phyloP scores from a whole-genome alignment of 352 stramenopile genomes.

The Phytophthora crassamura region DNA sequence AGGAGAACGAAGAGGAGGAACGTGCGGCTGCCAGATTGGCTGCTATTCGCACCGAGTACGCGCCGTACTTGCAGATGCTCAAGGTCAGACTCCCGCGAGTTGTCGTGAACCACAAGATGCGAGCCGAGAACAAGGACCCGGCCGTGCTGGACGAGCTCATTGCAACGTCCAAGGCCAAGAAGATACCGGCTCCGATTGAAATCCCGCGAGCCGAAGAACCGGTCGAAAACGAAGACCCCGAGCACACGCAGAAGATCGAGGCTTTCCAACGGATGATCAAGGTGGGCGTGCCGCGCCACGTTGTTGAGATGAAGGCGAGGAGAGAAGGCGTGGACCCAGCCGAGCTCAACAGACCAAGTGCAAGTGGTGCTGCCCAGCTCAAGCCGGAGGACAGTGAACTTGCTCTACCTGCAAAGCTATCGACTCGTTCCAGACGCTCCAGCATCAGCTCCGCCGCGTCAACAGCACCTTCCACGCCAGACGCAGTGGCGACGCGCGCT shows the following conservation, averaged over 20 bases:
- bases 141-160: conserved; percentile 63
- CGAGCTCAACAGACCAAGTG: conserved; percentile 41
- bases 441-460: conserved; percentile 42
- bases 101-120: conserved; percentile 81
- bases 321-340: conserved; percentile 56
- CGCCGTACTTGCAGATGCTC: conserved; percentile 80
- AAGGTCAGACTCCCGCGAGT: conserved; percentile 73
- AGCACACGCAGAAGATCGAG: conserved; percentile 54
- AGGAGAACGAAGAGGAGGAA: conserved; percentile 26
- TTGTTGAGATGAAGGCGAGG: conserved; percentile 73
- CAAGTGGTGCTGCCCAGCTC: not conserved
- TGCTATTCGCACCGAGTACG: conserved; percentile 34
- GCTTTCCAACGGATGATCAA: conserved; percentile 79
- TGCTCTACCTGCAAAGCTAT: conserved; percentile 4
- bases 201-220: conserved; percentile 34
- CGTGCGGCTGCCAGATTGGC: conserved; percentile 17
- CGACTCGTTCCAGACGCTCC: conserved; percentile 45
- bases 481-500: conserved; percentile 29
- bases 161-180: conserved; percentile 37
- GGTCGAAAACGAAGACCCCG: conserved; percentile 40
- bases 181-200: conserved; percentile 41
- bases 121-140: conserved; percentile 61
- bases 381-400: conserved; percentile 45
- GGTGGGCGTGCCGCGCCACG: conserved; percentile 57
- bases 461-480: conserved; percentile 40